These are phyloP conservation scores for Cercospora zeae-maydis DNA, from an alignment of 2,329 filamentous ascomycete species.

Conservation along the genomic window DNA sequence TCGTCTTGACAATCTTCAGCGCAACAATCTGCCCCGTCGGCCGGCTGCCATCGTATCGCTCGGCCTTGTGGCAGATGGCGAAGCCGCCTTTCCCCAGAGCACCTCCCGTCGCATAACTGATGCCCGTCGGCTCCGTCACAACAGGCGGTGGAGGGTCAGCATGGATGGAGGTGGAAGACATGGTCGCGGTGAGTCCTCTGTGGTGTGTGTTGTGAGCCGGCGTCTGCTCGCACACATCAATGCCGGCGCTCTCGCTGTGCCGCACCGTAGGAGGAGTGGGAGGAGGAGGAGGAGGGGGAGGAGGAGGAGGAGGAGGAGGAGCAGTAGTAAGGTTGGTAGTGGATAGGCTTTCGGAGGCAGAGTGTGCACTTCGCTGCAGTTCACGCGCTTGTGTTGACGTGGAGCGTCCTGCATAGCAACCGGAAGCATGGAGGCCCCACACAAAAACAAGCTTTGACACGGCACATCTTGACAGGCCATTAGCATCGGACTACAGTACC, in stretches of 20 bases:
- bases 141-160: constrained; percentile 52
- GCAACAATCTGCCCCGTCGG: constrained; percentile 66
- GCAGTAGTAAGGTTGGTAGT: not conserved
- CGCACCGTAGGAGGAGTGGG: not conserved
- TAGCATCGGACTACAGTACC: not conserved
- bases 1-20: constrained; percentile 78
- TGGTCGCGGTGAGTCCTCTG: constrained; percentile 15
- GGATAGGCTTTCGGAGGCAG: constrained; percentile 8
- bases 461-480: not conserved
- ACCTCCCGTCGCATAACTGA: constrained; percentile 69
- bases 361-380: not conserved
- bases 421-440: not conserved
- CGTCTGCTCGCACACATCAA: constrained; percentile 14
- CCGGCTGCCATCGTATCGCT: constrained; percentile 53
- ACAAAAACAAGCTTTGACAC: not conserved
- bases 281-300: no score
- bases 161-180: constrained; percentile 42
- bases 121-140: constrained; percentile 66
- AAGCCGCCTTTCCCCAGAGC: constrained; percentile 78
- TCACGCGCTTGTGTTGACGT: not conserved
- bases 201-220: constrained; percentile 8
- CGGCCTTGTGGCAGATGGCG: constrained; percentile 74
- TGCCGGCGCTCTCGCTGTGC: not conserved
- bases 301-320: no score
- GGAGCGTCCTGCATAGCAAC: constrained; percentile 1